These are phyloP conservation scores for Alternaria longipes DNA, from an alignment of 2,329 filamentous ascomycete genomes.

Conservation along the genomic window DNA sequence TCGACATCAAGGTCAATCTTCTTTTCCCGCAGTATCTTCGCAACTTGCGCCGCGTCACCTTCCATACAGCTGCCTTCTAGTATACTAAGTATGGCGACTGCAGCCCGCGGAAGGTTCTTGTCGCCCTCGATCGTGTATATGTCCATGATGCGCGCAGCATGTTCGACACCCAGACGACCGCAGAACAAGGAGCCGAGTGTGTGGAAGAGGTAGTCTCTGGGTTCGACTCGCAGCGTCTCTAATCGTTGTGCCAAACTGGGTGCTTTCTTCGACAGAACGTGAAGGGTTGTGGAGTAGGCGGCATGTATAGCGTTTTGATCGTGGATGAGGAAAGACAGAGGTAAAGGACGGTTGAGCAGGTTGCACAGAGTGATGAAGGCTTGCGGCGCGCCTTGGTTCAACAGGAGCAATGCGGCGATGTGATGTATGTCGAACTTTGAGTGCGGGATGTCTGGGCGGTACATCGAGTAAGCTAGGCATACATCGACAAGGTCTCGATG, in stretches of 20 bases:
- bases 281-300: slow-evolving; percentile 74
- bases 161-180: slow-evolving; percentile 71
- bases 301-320: slow-evolving; percentile 74
- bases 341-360: slow-evolving; percentile 77
- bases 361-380: slow-evolving; percentile 79
- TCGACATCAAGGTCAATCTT: slow-evolving; percentile 33
- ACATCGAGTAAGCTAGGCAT: slow-evolving; percentile 81
- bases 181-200: slow-evolving; percentile 72
- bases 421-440: slow-evolving; percentile 74
- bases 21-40: slow-evolving; percentile 26
- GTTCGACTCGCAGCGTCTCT: slow-evolving; percentile 54
- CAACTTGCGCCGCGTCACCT: slow-evolving; percentile 47
- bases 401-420: slow-evolving; percentile 75
- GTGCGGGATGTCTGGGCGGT: slow-evolving; percentile 82
- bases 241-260: slow-evolving; percentile 70
- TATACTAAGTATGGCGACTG: slow-evolving; percentile 69
- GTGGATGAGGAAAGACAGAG: slow-evolving; percentile 76
- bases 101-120: slow-evolving; percentile 73
- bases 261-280: slow-evolving; percentile 72
- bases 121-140: slow-evolving; percentile 86
- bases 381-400: slow-evolving; percentile 72
- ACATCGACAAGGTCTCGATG: slow-evolving; percentile 75
- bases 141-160: slow-evolving; percentile 79
- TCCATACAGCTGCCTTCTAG: slow-evolving; percentile 57
- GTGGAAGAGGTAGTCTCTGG: slow-evolving; percentile 63